A percentile compares a stretch with the other conserved stretches of the same genome.
phyloP scores from a whole-genome alignment of 768 basidiomycete species.

The Coprinellus aureogranulatus region DNA sequence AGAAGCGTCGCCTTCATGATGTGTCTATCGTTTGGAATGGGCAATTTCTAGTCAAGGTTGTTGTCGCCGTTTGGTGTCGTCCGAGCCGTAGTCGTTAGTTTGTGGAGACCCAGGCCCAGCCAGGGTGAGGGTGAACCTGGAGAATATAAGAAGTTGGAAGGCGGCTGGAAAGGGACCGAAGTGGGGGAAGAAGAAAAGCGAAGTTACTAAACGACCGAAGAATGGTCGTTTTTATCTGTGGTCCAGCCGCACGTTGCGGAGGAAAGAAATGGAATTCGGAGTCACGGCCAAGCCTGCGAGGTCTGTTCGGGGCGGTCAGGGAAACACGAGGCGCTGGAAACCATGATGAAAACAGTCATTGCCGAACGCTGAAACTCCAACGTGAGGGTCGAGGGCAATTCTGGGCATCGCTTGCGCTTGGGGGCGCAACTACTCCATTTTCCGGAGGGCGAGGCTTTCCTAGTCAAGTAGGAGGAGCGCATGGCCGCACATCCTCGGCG shows the following conservation, averaged over 20 bases:
- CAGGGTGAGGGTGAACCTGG: not conserved
- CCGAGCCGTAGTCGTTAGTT: not conserved
- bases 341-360: too few relatives aligned
- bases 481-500: too few relatives aligned
- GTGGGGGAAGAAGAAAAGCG: conserved; percentile 12
- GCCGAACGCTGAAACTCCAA: too few relatives aligned
- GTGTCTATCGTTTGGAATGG: not conserved
- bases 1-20: conserved; percentile 20
- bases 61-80: not conserved
- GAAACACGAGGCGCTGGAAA: not conserved
- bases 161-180: conserved; percentile 5
- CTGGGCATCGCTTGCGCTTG: too few relatives aligned
- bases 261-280: too few relatives aligned
- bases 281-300: not conserved
- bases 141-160: too few relatives aligned
- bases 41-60: not conserved
- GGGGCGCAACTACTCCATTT: too few relatives aligned
- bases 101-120: conserved; percentile 7
- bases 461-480: too few relatives aligned
- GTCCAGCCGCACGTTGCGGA: not conserved
- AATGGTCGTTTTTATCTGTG: not conserved
- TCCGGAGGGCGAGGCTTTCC: too few relatives aligned
- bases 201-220: not conserved
- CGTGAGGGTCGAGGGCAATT: too few relatives aligned
- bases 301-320: not conserved